phyloP scores from a whole-genome alignment of 768 basidiomycete species.

The Pseudohyphozyma bogoriensis region DNA sequence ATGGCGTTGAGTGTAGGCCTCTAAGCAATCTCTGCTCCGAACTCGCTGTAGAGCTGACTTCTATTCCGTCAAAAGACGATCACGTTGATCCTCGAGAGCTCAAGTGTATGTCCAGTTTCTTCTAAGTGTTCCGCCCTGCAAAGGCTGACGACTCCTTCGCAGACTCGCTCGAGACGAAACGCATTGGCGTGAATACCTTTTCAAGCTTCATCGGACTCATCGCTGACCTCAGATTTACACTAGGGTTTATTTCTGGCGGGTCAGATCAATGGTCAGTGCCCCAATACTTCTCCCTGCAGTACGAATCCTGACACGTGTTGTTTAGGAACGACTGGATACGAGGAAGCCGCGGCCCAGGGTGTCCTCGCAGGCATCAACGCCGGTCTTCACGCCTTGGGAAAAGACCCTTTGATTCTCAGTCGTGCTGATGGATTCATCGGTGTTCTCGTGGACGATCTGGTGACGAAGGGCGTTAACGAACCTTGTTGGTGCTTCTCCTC shows the following conservation, averaged over 20 bases:
- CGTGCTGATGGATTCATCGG: conserved; percentile 81
- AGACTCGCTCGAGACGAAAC: conserved; percentile 79
- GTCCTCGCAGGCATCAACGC: conserved; percentile 76
- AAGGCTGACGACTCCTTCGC: not conserved
- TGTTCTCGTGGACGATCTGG: conserved; percentile 85
- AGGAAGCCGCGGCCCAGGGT: conserved; percentile 87
- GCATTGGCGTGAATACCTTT: conserved; percentile 53
- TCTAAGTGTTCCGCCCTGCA: no score
- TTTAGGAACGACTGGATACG: conserved; percentile 83
- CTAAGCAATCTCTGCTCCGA: no score
- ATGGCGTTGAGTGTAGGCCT: conserved; percentile 91
- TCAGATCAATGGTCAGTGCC: conserved; percentile 61
- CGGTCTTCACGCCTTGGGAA: conserved; percentile 52
- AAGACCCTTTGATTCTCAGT: conserved; percentile 53
- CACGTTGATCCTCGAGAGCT: conserved; percentile 76
- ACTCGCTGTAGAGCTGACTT: no score
- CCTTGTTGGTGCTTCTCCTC: conserved; percentile 53
- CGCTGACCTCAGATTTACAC: not conserved
- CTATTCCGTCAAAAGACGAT: no score
- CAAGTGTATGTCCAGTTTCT: conserved; percentile 45
- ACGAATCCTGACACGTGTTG: not conserved
- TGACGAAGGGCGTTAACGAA: conserved; percentile 78
- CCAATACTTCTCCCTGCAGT: no score
- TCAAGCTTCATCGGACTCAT: not conserved
- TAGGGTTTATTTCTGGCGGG: conserved; percentile 79